Evolutionary conservation across 768 basidiomycete genomes (phyloP).

Genomic region (Kwoniella sp.): DNA sequence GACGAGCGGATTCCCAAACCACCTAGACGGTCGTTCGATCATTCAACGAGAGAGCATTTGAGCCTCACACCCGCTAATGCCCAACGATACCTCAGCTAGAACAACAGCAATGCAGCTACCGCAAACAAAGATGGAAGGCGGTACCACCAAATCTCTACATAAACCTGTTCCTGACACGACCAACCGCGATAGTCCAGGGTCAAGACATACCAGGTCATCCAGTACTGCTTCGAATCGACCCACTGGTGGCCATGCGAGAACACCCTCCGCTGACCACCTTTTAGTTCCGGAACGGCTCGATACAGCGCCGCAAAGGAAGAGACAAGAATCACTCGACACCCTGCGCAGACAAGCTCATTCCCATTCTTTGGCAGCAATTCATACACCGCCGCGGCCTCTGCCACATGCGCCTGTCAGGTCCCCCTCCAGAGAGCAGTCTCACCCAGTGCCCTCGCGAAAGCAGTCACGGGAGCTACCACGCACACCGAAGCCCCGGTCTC

Average conservation of each 20-base stretch:
- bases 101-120: background rate
- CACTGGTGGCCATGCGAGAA: constrained; percentile 1
- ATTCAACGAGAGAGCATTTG: constrained; percentile 9
- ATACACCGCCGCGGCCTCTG: background rate
- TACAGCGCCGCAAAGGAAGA: constrained; percentile 14
- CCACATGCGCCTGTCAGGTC: background rate
- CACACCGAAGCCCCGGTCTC: background rate
- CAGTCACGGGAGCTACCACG: background rate
- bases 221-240: background rate
- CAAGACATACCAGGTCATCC: constrained; percentile 8
- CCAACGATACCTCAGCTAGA: background rate
- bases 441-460: background rate
- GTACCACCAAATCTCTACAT: background rate
- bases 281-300: constrained; percentile 18
- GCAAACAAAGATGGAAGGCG: background rate
- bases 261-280: constrained; percentile 16
- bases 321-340: constrained; percentile 18
- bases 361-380: background rate
- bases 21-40: constrained; percentile 16
- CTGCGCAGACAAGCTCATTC: background rate
- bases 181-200: constrained; percentile 7
- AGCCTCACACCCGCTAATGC: background rate
- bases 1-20: constrained; percentile 3
- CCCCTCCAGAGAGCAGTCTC: background rate
- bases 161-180: background rate